Percentiles rank a stretch among this genome's conserved stretches.
phyloP scores from a whole-genome alignment of 352 stramenopile genomes.

The Halophytophthora batemanensis region DNA sequence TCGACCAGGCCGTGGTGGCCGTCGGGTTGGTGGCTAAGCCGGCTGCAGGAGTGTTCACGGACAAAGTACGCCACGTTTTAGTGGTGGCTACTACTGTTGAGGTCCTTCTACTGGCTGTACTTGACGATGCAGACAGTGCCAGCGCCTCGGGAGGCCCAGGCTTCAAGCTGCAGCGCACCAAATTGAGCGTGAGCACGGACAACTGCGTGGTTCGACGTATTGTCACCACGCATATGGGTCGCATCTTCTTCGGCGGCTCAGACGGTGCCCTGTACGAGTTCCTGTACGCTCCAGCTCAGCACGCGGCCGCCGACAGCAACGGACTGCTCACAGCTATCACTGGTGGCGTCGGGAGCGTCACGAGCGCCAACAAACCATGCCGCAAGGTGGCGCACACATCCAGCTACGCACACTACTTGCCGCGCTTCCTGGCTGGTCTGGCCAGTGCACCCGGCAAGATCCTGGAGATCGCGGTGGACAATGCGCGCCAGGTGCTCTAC shows the following conservation, averaged over 20 bases:
- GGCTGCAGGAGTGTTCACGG: slow-evolving; percentile 89
- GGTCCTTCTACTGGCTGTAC: slow-evolving; percentile 91
- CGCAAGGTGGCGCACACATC: slow-evolving; percentile 92
- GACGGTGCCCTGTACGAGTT: slow-evolving; percentile 96
- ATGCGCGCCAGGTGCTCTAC: slow-evolving; percentile 90
- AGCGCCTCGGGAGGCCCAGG: slow-evolving; percentile 9
- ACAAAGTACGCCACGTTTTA: slow-evolving; percentile 92
- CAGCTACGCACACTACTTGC: slow-evolving; percentile 75
- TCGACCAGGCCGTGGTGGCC: slow-evolving; percentile 91
- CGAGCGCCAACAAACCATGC: slow-evolving; percentile 73
- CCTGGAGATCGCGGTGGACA: slow-evolving; percentile 85
- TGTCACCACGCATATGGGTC: slow-evolving; percentile 74
- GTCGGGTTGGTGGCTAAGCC: slow-evolving; percentile 88
- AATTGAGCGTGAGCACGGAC: slow-evolving; percentile 92
- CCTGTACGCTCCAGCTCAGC: slow-evolving; percentile 57
- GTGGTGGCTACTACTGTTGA: slow-evolving; percentile 95
- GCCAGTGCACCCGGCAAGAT: slow-evolving; percentile 81
- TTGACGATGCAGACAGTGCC: slow-evolving; percentile 38
- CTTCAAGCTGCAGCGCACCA: slow-evolving; percentile 75
- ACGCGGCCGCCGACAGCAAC: slow-evolving; percentile 27
- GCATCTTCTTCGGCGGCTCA: slow-evolving; percentile 96
- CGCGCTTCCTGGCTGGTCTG: slow-evolving; percentile 71
- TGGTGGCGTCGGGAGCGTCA: slow-evolving; percentile 24
- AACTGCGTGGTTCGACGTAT: slow-evolving; percentile 92
- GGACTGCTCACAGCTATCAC: slow-evolving; percentile 28